A percentile compares a stretch with the other conserved stretches of the same genome.
These are phyloP conservation scores for Fusarium agapanthi DNA, from an alignment of 2,329 filamentous ascomycete species.

Conservation along the genomic window DNA sequence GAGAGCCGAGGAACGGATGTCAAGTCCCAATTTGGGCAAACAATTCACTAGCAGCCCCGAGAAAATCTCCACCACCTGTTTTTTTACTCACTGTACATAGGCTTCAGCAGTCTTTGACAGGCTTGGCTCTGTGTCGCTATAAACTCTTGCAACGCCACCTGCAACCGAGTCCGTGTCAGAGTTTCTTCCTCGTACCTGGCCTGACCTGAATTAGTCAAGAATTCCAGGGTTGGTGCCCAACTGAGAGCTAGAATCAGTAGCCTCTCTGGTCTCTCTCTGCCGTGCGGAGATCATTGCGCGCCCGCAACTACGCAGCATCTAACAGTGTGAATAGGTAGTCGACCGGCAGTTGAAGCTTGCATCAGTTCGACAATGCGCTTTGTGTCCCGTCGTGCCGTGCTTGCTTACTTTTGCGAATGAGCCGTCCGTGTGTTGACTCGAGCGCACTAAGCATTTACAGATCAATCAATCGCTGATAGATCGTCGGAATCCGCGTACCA, in stretches of 20 bases:
- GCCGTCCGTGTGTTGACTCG: background rate
- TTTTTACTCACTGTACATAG: background rate
- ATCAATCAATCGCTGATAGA: background rate
- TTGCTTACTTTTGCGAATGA: background rate
- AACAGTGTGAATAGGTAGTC: background rate
- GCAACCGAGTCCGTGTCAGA: background rate
- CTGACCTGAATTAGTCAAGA: background rate
- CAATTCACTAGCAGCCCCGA: background rate
- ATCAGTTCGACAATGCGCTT: background rate
- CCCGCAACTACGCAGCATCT: background rate
- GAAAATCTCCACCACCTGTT: constrained; percentile 2
- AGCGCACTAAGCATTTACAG: background rate
- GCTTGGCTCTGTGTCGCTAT: background rate
- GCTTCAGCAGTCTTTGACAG: background rate
- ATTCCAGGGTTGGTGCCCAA: background rate
- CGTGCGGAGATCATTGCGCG: background rate
- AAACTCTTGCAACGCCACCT: constrained; percentile 3
- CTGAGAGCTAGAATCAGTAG: background rate
- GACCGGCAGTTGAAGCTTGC: background rate
- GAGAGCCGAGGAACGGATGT: constrained; percentile 13
- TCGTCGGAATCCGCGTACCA: background rate
- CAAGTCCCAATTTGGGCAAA: constrained; percentile 5
- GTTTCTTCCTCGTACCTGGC: background rate
- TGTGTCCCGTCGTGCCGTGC: background rate
- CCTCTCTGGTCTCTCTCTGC: background rate